Evolutionary conservation across 495 filamentous ascomycete genomes (phyloP).

Genomic region (Penicillium flavigenum): DNA sequence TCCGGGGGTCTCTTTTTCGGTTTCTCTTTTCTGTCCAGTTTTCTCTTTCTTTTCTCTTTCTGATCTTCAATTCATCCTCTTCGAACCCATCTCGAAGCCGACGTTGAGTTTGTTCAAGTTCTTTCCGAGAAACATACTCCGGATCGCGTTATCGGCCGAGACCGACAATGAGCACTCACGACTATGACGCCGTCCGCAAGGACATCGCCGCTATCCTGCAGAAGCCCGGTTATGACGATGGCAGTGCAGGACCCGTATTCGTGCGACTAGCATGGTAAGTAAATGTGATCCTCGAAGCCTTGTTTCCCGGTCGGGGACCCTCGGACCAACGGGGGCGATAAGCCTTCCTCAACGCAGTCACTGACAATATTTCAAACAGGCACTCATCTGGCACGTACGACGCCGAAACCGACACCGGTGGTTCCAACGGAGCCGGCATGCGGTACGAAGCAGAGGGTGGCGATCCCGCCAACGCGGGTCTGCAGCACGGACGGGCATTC

Average conservation of each 20-base stretch:
- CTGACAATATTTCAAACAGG: conserved; percentile 31
- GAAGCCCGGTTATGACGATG: conserved; percentile 62
- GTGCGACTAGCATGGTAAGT: conserved; percentile 61
- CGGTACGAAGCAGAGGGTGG: conserved; percentile 63
- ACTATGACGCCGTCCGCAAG: conserved; percentile 54
- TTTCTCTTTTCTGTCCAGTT: conserved; percentile 10
- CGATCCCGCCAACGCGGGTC: conserved; percentile 62
- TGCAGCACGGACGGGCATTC: conserved; percentile 62
- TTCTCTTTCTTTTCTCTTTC: conserved; percentile 16
- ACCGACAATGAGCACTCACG: conserved; percentile 41
- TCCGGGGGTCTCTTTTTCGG: conserved; percentile 22
- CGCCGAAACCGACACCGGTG: conserved; percentile 56
- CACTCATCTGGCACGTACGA: conserved; percentile 64
- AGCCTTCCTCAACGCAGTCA: conserved; percentile 2
- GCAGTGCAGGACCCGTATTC: conserved; percentile 60
- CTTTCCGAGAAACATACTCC: conserved; percentile 17
- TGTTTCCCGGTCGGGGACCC: conserved; percentile 14
- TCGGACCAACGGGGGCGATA: conserved; percentile 11
- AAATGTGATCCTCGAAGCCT: conserved; percentile 4
- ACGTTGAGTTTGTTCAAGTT: neutral
- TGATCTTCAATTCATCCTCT: conserved; percentile 3
- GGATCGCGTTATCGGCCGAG: conserved; percentile 36
- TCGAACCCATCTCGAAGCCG: neutral
- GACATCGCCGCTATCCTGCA: conserved; percentile 55
- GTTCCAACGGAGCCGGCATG: conserved; percentile 65